Evolutionary conservation across 257 asterid species (phyloP), one percentile per base, ranked within the genome.

Genomic region (Solanum etuberosum): DNA sequence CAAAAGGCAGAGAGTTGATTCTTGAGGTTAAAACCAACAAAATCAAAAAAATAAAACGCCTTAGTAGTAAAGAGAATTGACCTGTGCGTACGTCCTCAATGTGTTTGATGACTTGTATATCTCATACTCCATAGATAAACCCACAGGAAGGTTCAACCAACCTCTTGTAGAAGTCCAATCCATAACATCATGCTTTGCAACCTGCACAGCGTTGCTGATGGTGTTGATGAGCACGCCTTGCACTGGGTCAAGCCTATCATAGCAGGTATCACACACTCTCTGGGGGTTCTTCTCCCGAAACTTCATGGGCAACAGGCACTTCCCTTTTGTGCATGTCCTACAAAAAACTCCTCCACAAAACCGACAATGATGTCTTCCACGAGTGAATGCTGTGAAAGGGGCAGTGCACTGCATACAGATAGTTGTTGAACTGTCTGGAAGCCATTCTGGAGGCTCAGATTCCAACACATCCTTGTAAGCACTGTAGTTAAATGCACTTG

Each of bases 361-460:
- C 88, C 99, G 95, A 88, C 99, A 97, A 88, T 97, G 99, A 91
- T 97, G 99, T 89, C 99, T 93, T 85, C 99, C 99, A 25, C 99
- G 96, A 43, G 98, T 95, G 88, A 97, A 87, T 80, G 98, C 98
- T 20, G 99, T 95, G 89, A 97, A 97, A 23, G 93, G 93, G 82
- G 98, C 96, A 89, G 87, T 89, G 91, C 99, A 97, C 90, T 94
- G 99, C 99, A 97, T 97, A 92, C 99, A 97, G 61, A 84, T 90
- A 57, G 88, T 84, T 13, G 98, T 89, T 1, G 98, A 92, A 89
- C 99, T 97, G 91, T 97, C 99, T 20, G 98, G 99, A 86, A 95
- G 95, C 99, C 99, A 97, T 73, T 97, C 99, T 18, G 99, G 99
- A 20, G 99, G 99, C 88, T 97, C 99, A 88, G 98, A 96, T 91